A percentile compares a stretch with the other conserved stretches of the same genome.
Evolutionary conservation across 306 rosid species (phyloP).

Genomic region (Malus orientalis): DNA sequence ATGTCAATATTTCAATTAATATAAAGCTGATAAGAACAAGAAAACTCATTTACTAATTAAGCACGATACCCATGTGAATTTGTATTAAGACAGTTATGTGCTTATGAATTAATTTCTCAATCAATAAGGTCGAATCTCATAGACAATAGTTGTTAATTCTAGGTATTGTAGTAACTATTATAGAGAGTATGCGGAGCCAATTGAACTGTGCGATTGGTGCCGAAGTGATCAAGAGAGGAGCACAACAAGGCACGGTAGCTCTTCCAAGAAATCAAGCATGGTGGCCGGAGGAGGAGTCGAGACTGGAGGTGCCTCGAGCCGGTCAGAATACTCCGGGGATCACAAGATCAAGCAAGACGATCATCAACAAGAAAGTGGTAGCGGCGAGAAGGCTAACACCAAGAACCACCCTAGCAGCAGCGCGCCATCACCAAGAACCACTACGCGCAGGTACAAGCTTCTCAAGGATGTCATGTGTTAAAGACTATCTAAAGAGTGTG

Average conservation of each 20-base stretch:
- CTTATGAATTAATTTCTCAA: slow-evolving; percentile 1
- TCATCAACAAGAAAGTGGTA: slow-evolving; percentile 36
- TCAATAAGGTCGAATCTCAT: background rate
- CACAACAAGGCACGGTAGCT: slow-evolving; percentile 25
- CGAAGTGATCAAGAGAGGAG: slow-evolving; percentile 45
- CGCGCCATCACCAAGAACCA: slow-evolving; percentile 62
- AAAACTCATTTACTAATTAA: background rate
- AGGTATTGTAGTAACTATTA: slow-evolving; percentile 85
- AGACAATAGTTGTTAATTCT: background rate
- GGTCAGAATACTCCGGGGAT: slow-evolving; percentile 58
- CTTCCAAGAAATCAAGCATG: slow-evolving; percentile 39
- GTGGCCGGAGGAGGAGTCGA: slow-evolving; percentile 7
- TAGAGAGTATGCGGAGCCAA: slow-evolving; percentile 46
- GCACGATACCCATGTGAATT: background rate
- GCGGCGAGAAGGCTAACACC: slow-evolving; percentile 28
- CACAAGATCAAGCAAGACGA: slow-evolving; percentile 50
- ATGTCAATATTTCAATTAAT: background rate
- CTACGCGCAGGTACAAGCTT: slow-evolving; percentile 97
- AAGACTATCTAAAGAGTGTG: background rate
- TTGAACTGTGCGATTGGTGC: slow-evolving; percentile 83
- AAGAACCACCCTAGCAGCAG: slow-evolving; percentile 26
- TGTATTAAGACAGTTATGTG: background rate
- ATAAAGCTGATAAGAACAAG: background rate
- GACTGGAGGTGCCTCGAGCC: slow-evolving; percentile 8
- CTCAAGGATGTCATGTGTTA: slow-evolving; percentile 98